phyloP scores from a whole-genome alignment of 352 stramenopile species.

The Pythium phragmitis region DNA sequence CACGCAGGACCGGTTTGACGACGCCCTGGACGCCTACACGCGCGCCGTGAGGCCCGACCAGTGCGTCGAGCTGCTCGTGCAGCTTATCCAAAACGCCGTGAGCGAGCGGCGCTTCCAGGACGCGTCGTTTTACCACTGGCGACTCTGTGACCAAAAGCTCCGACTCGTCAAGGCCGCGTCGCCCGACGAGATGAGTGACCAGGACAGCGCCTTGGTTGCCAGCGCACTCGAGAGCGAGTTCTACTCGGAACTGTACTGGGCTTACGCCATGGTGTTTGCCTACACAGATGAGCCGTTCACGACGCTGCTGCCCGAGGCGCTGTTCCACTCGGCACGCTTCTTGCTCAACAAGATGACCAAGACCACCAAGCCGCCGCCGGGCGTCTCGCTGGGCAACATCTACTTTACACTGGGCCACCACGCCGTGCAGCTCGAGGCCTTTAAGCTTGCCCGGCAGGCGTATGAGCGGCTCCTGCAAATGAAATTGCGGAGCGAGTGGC shows the following conservation, averaged over 20 bases:
- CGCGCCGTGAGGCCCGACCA: constrained; percentile 80
- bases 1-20: constrained; percentile 90
- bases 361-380: constrained; percentile 49
- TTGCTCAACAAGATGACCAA: constrained; percentile 89
- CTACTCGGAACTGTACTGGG: constrained; percentile 92
- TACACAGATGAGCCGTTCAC: constrained; percentile 96
- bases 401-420: constrained; percentile 95
- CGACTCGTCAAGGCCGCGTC: constrained; percentile 31
- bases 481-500: constrained; percentile 84
- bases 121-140: constrained; percentile 92
- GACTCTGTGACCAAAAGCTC: constrained; percentile 86
- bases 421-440: constrained; percentile 88
- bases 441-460: constrained; percentile 90
- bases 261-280: constrained; percentile 90
- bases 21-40: constrained; percentile 91
- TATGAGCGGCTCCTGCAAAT: constrained; percentile 94
- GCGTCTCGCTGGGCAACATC: constrained; percentile 89
- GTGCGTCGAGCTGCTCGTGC: constrained; percentile 75
- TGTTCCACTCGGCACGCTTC: constrained; percentile 93
- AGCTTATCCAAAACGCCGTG: constrained; percentile 90
- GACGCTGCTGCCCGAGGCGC: constrained; percentile 84
- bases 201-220: constrained; percentile 29
- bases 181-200: constrained; percentile 29
- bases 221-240: constrained; percentile 62
- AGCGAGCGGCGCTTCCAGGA: constrained; percentile 86